Percentiles rank a stretch among this genome's conserved stretches.
These are phyloP conservation scores for Pyracantha coccinea DNA, from an alignment of 331 rosid species.

Conservation along the genomic window DNA sequence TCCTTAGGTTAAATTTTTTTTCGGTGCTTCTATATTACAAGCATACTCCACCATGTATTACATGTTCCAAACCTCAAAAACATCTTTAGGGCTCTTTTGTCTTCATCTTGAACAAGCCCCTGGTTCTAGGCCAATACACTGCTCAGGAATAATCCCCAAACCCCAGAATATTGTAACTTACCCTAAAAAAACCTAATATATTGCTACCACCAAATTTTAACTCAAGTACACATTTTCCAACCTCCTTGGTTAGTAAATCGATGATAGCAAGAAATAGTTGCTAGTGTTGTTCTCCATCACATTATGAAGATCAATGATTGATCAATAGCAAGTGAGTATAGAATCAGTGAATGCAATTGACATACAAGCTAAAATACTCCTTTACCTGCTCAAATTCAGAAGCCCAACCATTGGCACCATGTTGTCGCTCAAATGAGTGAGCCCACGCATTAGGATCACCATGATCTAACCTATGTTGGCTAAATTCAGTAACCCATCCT, in stretches of 20 bases:
- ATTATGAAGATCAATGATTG: neutral
- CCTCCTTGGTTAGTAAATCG: neutral
- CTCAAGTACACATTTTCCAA: neutral
- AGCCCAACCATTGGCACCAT: slow-evolving; percentile 86
- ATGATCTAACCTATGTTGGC: slow-evolving; percentile 45
- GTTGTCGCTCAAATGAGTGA: slow-evolving; percentile 72
- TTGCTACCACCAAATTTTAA: neutral
- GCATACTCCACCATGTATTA: neutral
- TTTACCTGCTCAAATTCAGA: slow-evolving; percentile 90
- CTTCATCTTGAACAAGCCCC: neutral
- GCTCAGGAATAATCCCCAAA: too few species aligned
- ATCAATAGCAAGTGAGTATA: neutral
- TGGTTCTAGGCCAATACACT: neutral
- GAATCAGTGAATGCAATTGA: neutral
- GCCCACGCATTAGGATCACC: slow-evolving; percentile 81
- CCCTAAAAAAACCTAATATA: neutral
- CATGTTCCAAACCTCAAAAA: neutral
- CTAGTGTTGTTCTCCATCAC: neutral
- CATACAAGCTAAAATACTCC: slow-evolving; percentile 6
- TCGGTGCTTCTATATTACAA: neutral
- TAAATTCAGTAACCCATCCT: slow-evolving; percentile 78
- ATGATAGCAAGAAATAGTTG: neutral
- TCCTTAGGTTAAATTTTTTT: neutral
- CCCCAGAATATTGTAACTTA: neutral
- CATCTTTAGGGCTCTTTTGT: neutral